These are phyloP conservation scores for Ustilago crameri DNA, from an alignment of 1,284 basidiomycete species.

Conservation along the genomic window DNA sequence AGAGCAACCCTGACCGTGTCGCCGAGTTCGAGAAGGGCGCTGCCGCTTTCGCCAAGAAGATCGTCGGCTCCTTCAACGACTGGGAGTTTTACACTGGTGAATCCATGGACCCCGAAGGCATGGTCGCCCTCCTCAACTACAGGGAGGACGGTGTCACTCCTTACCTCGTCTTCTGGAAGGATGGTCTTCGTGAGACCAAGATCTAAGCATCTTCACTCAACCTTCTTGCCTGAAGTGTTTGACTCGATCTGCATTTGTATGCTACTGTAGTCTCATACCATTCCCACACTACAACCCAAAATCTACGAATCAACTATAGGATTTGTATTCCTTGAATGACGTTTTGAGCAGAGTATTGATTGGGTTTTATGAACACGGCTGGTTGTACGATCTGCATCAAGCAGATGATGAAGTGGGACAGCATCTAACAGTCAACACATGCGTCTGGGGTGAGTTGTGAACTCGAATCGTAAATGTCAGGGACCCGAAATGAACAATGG, in stretches of 20 bases:
- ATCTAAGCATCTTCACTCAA: slow-evolving; percentile 47
- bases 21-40: slow-evolving; percentile 87
- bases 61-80: slow-evolving; percentile 89
- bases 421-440: no score
- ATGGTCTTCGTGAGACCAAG: slow-evolving; percentile 67
- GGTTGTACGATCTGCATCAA: no score
- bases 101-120: slow-evolving; percentile 71
- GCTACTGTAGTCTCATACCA: no score
- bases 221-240: background rate
- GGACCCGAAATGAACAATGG: no score
- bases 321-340: no score
- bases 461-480: no score
- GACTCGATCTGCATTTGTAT: background rate
- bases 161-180: slow-evolving; percentile 73
- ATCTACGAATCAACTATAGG: no score
- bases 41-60: slow-evolving; percentile 73
- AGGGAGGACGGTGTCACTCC: slow-evolving; percentile 74
- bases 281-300: no score
- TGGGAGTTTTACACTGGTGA: slow-evolving; percentile 88
- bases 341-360: no score
- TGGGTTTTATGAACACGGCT: no score
- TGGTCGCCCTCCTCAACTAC: slow-evolving; percentile 70
- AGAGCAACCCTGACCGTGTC: slow-evolving; percentile 77
- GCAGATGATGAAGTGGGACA: no score
- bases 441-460: no score